Conservation (phyloP, 495 filamentous ascomycete species). For the Aspergillus haitiensis region DNA sequence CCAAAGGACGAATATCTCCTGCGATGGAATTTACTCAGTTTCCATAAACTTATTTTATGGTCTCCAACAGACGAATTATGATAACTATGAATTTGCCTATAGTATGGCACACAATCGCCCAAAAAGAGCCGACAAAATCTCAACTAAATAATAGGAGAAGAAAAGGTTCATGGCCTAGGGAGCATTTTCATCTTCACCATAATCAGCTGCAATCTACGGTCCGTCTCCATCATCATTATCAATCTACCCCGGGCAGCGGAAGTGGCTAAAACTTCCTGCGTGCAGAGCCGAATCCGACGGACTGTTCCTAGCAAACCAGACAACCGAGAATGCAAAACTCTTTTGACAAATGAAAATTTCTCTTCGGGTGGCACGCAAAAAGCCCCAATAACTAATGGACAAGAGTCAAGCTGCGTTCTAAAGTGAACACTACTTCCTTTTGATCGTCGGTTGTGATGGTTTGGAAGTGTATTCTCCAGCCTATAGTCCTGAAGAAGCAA, state of each 20-base stretch:
- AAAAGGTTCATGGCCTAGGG: slow-evolving; percentile 6
- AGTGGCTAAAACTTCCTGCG: slow-evolving; percentile 28
- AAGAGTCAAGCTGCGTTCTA: slow-evolving; percentile 29
- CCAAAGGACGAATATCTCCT: neutral
- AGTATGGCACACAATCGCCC: neutral
- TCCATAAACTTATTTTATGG: too few relatives aligned
- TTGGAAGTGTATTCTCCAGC: slow-evolving; percentile 1
- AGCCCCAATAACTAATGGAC: slow-evolving; percentile 34
- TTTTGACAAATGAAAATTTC: slow-evolving; percentile 34
- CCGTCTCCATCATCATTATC: slow-evolving; percentile 44
- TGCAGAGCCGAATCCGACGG: slow-evolving; percentile 31
- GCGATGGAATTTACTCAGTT: neutral
- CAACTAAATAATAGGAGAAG: neutral
- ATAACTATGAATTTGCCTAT: too few relatives aligned
- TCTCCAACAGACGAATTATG: too few relatives aligned
- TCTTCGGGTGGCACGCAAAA: slow-evolving; percentile 37
- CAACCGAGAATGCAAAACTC: slow-evolving; percentile 34
- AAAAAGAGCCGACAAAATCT: neutral
- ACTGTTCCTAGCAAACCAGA: slow-evolving; percentile 31
- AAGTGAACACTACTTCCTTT: slow-evolving; percentile 20
- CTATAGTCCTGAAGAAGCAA: slow-evolving; percentile 9
- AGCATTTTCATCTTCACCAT: slow-evolving; percentile 37
- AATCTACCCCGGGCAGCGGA: slow-evolving; percentile 29
- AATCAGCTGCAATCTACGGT: slow-evolving; percentile 35
- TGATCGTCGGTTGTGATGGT: slow-evolving; percentile 7